Evolutionary conservation across 768 basidiomycete species (phyloP).

Genomic region (Cyclocybe aegerita): DNA sequence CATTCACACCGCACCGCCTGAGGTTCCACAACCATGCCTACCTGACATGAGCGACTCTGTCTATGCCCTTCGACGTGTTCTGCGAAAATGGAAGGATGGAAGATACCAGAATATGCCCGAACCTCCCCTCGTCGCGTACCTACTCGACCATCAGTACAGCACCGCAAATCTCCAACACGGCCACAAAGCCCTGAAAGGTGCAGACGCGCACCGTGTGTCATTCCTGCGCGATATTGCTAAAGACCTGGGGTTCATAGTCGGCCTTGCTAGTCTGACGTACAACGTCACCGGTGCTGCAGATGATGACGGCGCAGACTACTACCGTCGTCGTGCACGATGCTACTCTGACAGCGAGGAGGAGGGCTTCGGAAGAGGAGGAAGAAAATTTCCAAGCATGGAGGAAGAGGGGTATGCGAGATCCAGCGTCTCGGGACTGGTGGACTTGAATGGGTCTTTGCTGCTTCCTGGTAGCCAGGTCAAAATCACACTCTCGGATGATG

Average conservation of each 20-base stretch:
- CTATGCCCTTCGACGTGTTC: slow-evolving; percentile 24
- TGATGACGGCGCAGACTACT: slow-evolving; percentile 17
- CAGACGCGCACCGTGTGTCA: slow-evolving; percentile 33
- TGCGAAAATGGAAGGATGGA: slow-evolving; percentile 35
- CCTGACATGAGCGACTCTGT: slow-evolving; percentile 22
- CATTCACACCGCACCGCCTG: slow-evolving; percentile 34
- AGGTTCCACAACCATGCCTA: slow-evolving; percentile 24
- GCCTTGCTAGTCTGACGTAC: slow-evolving; percentile 34
- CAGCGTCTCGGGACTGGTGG: slow-evolving; percentile 25
- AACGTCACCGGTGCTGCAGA: slow-evolving; percentile 20
- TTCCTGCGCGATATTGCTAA: slow-evolving; percentile 30
- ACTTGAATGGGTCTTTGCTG: slow-evolving; percentile 27
- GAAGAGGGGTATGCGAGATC: slow-evolving; percentile 22
- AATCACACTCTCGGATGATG: slow-evolving; percentile 20
- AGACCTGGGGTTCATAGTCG: slow-evolving; percentile 31
- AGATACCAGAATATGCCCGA: slow-evolving; percentile 18
- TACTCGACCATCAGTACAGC: slow-evolving; percentile 29
- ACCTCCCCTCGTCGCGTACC: slow-evolving; percentile 20
- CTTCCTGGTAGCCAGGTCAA: slow-evolving; percentile 6
- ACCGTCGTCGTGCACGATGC: slow-evolving; percentile 11
- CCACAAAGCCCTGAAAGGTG: slow-evolving; percentile 32
- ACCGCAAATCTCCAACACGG: slow-evolving; percentile 20
- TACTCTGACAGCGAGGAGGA: slow-evolving; percentile 14
- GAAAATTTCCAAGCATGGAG: slow-evolving; percentile 17
- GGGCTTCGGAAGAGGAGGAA: slow-evolving; percentile 17